Percentiles rank a stretch among this genome's conserved stretches.
phyloP scores from a whole-genome alignment of 768 basidiomycete genomes.

The Albatrellus ellisii region DNA sequence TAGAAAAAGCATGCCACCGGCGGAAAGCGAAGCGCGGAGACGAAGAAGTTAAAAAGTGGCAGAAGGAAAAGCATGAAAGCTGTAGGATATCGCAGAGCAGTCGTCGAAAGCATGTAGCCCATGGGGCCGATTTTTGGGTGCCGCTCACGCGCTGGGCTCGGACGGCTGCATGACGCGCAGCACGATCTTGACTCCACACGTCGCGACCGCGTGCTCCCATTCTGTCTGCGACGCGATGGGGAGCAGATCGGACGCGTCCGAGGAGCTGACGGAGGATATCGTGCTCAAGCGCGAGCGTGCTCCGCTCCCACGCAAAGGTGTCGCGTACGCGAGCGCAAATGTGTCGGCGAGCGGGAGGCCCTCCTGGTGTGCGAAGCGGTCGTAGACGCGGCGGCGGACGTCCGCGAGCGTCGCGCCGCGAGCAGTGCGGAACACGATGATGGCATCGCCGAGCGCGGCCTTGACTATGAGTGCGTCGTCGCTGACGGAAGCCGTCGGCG shows the following conservation, averaged over 20 bases:
- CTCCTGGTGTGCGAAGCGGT: conserved; percentile 56
- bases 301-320: conserved; percentile 20
- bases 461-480: conserved; percentile 38
- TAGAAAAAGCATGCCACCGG: too few relatives aligned
- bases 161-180: conserved; percentile 1
- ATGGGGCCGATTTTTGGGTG: too few relatives aligned
- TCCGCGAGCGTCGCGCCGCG: conserved; percentile 34
- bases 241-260: conserved; percentile 2
- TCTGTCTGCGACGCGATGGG: conserved; percentile 5
- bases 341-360: conserved; percentile 35
- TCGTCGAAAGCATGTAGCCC: too few relatives aligned
- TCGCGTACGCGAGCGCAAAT: conserved; percentile 42
- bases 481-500: conserved; percentile 23
- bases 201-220: conserved; percentile 6
- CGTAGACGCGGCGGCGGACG: conserved; percentile 42
- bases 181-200: conserved; percentile 8
- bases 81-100: too few relatives aligned
- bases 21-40: too few relatives aligned
- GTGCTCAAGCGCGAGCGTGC: conserved; percentile 5
- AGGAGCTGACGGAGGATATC: conserved; percentile 6
- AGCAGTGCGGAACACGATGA: conserved; percentile 47
- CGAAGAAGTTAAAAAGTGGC: too few relatives aligned
- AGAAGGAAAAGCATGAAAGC: too few relatives aligned
- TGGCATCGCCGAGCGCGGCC: conserved; percentile 45
- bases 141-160: background rate